Base-by-base conservation (phyloP, 2,329 filamentous ascomycete genomes). In the Exophiala xenobiotica region DNA sequence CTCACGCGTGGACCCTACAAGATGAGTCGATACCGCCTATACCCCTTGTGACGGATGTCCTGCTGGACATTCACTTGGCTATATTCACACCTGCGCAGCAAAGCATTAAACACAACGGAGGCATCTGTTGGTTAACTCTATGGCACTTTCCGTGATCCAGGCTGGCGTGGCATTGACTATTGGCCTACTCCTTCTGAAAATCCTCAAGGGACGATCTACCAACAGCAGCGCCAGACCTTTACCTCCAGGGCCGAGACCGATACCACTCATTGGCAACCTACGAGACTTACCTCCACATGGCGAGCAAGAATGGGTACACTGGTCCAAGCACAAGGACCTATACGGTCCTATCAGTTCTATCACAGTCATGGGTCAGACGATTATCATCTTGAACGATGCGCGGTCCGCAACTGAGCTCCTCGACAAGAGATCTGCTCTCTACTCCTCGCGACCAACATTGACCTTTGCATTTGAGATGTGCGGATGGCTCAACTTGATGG, bases 261-360 rank as follows among this genome's bases (percentile, higher is more conserved):
- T 74, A 6, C 76, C 76, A 0, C 9, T 81, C 0, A 24, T 81
- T 3, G 78, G 78, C 3, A 81, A 80, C 57, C 55, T 79, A 9
- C 53, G 56, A 1, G 76, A 80, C 53, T 62, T 81, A 6, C 78
- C 78, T 1, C 62, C 67, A 0, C 51, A 63, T 6, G 67, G 65
- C 0, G 56, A 55, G 35, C 67, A 65, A 9, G 73, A 75, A 46
- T 73, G 65, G 60, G 52, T 68, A 24, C 71, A 76, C 48, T 76
- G 73, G 72, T 46, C 70, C 1, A 63, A 74, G 35, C 67, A 73
- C 53, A 75, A 74, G 57, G 66, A 71, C 8, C 42, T 63, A 3
- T 71, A 72, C 53, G 69, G 70, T 63, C 65, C 66, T 0, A 67
- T 73, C 19, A 71, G 68, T 52, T 71, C 69, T 1, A 53, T 73